phyloP scores from a whole-genome alignment of 2,329 filamentous ascomycete genomes.

The Xylariales sp. region DNA sequence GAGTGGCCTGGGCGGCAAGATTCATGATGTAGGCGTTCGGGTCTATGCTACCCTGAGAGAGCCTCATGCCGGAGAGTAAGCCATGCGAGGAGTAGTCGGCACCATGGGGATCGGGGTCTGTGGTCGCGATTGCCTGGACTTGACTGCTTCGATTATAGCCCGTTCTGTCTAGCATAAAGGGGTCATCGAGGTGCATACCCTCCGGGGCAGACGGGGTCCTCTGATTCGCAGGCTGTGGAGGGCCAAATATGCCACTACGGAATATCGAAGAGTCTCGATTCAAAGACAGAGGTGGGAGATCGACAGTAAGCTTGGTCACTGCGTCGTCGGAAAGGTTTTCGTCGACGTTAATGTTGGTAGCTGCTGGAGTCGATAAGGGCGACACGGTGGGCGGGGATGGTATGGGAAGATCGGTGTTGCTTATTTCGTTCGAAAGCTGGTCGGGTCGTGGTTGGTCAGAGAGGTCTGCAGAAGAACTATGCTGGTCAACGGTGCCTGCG shows the following conservation, averaged over 20 bases:
- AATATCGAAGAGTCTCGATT: conserved; percentile 35
- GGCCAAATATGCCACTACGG: conserved; percentile 28
- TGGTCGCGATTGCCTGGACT: conserved; percentile 50
- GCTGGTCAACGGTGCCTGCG: background rate
- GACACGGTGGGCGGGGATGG: conserved; percentile 52
- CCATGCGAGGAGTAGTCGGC: conserved; percentile 42
- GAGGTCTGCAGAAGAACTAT: conserved; percentile 5
- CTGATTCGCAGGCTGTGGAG: conserved; percentile 10
- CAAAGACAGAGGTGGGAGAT: conserved; percentile 35
- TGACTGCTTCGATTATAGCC: conserved; percentile 37
- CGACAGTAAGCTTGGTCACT: conserved; percentile 43
- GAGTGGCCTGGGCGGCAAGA: conserved; percentile 44
- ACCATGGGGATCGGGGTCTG: conserved; percentile 47
- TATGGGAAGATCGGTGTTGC: conserved; percentile 43
- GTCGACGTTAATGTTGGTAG: conserved; percentile 48
- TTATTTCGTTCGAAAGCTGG: conserved; percentile 28
- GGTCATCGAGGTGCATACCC: conserved; percentile 33
- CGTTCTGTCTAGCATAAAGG: conserved; percentile 31
- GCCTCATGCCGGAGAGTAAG: conserved; percentile 39
- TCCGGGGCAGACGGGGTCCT: conserved; percentile 27
- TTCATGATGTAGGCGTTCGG: conserved; percentile 50
- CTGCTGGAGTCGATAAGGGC: conserved; percentile 51
- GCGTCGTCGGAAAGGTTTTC: conserved; percentile 45
- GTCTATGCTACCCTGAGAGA: conserved; percentile 48
- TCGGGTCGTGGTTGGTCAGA: conserved; percentile 16